phyloP scores from a whole-genome alignment of 768 basidiomycete species.

The Thelephora ganbajun region DNA sequence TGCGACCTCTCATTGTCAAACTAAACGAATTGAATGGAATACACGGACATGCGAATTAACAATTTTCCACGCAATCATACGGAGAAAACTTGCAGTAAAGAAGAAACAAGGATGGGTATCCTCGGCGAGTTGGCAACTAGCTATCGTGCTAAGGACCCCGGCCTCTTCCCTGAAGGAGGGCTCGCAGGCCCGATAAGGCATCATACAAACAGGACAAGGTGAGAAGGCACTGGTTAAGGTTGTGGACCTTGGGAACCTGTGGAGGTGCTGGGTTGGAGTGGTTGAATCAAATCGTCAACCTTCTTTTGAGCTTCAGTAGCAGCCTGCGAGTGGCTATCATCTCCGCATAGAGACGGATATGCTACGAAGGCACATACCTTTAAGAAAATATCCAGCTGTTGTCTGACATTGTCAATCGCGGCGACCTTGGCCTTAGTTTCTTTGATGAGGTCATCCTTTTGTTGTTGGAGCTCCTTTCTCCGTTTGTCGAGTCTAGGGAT shows the following conservation, averaged over 20 bases:
- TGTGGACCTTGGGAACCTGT: slow-evolving; percentile 15
- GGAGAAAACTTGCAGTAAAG: too few species aligned
- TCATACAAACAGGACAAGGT: neutral
- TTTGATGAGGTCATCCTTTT: slow-evolving; percentile 71
- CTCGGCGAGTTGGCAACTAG: too few species aligned
- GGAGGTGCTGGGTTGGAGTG: slow-evolving; percentile 20
- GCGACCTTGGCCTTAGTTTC: slow-evolving; percentile 60
- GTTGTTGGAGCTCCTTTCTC: slow-evolving; percentile 50
- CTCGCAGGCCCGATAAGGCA: too few species aligned
- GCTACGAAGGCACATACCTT: slow-evolving; percentile 32
- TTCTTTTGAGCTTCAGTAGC: slow-evolving; percentile 65
- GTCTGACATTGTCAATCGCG: slow-evolving; percentile 66
- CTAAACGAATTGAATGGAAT: too few species aligned
- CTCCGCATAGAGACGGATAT: neutral
- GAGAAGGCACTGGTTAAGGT: neutral
- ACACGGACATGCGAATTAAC: too few species aligned
- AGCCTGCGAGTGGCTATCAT: slow-evolving; percentile 25
- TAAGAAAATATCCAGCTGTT: slow-evolving; percentile 61
- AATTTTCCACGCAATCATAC: too few species aligned
- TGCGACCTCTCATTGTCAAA: too few species aligned
- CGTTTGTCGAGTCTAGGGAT: slow-evolving; percentile 50
- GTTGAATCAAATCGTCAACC: slow-evolving; percentile 50
- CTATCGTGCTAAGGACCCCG: too few species aligned
- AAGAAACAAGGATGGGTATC: too few species aligned
- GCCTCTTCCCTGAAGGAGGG: too few species aligned